These are phyloP conservation scores for Lodderomyces elongisporus DNA, from an alignment of 1,139 yeast genomes.

Conservation along the genomic window DNA sequence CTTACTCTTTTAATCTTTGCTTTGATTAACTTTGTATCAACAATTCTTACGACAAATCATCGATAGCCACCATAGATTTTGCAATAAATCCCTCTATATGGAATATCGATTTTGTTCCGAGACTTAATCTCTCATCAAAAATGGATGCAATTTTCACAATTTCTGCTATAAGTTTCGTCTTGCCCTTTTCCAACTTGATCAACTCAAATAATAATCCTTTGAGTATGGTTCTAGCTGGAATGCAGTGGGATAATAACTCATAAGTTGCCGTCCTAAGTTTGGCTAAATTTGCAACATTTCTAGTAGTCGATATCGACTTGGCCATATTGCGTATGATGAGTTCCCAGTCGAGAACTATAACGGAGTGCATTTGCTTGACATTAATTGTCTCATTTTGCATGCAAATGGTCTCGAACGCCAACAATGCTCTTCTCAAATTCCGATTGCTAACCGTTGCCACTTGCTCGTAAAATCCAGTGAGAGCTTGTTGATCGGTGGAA, in stretches of 20 bases:
- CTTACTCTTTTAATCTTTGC: neutral
- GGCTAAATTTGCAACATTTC: slow-evolving; percentile 69
- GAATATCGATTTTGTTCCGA: slow-evolving; percentile 86
- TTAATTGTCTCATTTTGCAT: slow-evolving; percentile 62
- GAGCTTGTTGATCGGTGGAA: slow-evolving; percentile 30
- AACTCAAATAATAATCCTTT: slow-evolving; percentile 62
- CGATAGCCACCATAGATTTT: slow-evolving; percentile 65
- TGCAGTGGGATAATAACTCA: slow-evolving; percentile 87
- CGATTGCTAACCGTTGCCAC: slow-evolving; percentile 59
- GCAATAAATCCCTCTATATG: slow-evolving; percentile 95
- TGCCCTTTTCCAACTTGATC: slow-evolving; percentile 19
- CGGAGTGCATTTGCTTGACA: slow-evolving; percentile 23
- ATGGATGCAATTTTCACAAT: slow-evolving; percentile 66
- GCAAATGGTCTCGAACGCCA: slow-evolving; percentile 79
- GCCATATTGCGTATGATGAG: slow-evolving; percentile 66
- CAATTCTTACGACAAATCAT: too few relatives aligned
- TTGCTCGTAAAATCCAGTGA: slow-evolving; percentile 37
- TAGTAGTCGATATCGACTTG: slow-evolving; percentile 49
- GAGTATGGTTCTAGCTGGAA: slow-evolving; percentile 76
- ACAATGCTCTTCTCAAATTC: slow-evolving; percentile 71
- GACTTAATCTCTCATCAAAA: slow-evolving; percentile 82
- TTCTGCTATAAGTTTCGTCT: slow-evolving; percentile 32
- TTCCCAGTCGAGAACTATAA: slow-evolving; percentile 77
- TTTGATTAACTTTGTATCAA: too few relatives aligned
- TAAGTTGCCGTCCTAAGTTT: slow-evolving; percentile 72